Conservation (phyloP, 129 eudicot species). For the Saussurea involucrata region DNA sequence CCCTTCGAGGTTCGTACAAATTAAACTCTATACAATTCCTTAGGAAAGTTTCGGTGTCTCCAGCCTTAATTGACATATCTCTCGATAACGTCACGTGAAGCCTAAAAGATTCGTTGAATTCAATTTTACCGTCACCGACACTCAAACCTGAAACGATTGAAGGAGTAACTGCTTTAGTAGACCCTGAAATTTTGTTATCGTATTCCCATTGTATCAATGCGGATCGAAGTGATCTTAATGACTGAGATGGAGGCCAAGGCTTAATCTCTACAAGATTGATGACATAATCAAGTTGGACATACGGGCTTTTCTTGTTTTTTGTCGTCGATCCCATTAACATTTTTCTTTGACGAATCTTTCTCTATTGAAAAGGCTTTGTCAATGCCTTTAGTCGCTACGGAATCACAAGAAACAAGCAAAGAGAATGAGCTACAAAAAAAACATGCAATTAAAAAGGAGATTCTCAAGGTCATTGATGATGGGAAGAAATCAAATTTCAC, state of each 20-base stretch:
- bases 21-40: slow-evolving; percentile 73
- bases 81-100: slow-evolving; percentile 51
- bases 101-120: slow-evolving; percentile 68
- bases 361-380: neutral
- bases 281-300: slow-evolving; percentile 53
- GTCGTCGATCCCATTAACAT: slow-evolving; percentile 65
- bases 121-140: slow-evolving; percentile 69
- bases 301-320: slow-evolving; percentile 43
- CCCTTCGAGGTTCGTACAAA: slow-evolving; percentile 73
- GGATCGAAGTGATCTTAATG: slow-evolving; percentile 59
- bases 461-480: neutral
- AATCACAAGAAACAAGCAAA: neutral
- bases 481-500: neutral
- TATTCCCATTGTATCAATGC: slow-evolving; percentile 79
- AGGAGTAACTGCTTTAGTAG: slow-evolving; percentile 68
- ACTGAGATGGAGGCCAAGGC: slow-evolving; percentile 96
- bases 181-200: slow-evolving; percentile 61
- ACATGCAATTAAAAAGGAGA: neutral
- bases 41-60: slow-evolving; percentile 47
- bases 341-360: slow-evolving; percentile 10
- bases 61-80: slow-evolving; percentile 46
- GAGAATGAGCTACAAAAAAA: neutral
- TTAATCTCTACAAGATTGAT: slow-evolving; percentile 73
- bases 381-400: neutral
- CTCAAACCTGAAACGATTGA: slow-evolving; percentile 48